These are phyloP conservation scores for Trichoderma afroharzianum DNA, from an alignment of 2,329 filamentous ascomycete species.

Conservation along the genomic window DNA sequence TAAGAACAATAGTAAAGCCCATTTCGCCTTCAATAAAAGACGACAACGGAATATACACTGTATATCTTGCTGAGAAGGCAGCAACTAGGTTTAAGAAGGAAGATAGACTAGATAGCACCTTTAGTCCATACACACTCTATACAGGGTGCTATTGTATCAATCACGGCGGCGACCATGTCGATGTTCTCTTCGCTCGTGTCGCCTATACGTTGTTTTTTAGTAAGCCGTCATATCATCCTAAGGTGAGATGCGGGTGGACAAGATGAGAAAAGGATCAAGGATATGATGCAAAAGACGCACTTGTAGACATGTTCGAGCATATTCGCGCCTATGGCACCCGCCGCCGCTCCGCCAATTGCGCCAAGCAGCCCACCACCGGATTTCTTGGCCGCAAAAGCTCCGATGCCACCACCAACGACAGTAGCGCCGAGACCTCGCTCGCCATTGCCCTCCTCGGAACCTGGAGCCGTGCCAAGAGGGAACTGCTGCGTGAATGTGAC, in stretches of 20 bases:
- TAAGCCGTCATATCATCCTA: not conserved
- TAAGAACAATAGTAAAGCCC: not conserved
- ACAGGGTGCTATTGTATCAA: not conserved
- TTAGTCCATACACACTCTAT: not conserved
- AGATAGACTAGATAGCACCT: not conserved
- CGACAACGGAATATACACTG: not conserved
- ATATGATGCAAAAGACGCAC: not conserved
- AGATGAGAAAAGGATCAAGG: not conserved
- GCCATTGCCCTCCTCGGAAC: not conserved
- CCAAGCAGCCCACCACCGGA: not conserved
- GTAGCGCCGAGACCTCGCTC: not conserved
- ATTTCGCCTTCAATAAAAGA: not conserved
- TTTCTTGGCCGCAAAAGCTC: not conserved
- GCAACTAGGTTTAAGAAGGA: not conserved
- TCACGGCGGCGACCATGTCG: not conserved
- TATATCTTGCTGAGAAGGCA: not conserved
- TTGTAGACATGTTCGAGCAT: not conserved
- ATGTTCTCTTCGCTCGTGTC: not conserved
- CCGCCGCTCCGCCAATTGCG: not conserved
- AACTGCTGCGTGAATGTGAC: not conserved
- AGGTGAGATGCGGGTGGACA: not conserved
- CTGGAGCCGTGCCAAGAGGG: not conserved
- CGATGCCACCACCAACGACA: not conserved
- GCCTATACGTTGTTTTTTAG: not conserved
- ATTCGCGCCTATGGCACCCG: not conserved